These are phyloP conservation scores for Tagetes erecta DNA, from an alignment of 129 eudicot species.

Conservation along the genomic window DNA sequence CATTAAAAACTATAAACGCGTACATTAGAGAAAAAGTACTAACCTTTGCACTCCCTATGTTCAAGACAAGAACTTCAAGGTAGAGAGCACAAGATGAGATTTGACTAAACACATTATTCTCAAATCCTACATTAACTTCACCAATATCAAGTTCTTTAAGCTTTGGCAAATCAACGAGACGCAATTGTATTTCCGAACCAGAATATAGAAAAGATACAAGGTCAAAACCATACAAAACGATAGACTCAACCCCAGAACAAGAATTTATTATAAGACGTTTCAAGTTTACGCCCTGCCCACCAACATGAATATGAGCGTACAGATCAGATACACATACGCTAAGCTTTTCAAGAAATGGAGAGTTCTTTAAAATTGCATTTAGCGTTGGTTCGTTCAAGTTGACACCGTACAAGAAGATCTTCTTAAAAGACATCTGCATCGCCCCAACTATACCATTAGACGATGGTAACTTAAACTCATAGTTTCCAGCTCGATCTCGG, in stretches of 20 bases:
- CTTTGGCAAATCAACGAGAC: conserved; percentile 39
- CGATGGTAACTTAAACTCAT: background rate
- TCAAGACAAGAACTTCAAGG: conserved; percentile 32
- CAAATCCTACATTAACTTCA: conserved; percentile 25
- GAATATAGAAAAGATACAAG: conserved; percentile 36
- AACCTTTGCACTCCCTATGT: background rate
- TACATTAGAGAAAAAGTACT: background rate
- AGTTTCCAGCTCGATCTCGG: background rate
- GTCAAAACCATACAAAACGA: conserved; percentile 30
- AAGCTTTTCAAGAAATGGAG: conserved; percentile 32
- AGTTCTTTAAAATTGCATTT: conserved; percentile 13
- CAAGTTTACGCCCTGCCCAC: conserved; percentile 24
- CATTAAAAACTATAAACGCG: background rate
- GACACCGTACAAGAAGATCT: conserved; percentile 38
- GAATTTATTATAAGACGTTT: conserved; percentile 32
- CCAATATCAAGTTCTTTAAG: conserved; percentile 37
- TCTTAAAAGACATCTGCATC: conserved; percentile 19
- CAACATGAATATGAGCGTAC: conserved; percentile 26
- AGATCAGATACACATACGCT: conserved; percentile 17
- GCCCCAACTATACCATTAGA: background rate
- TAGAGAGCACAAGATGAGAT: conserved; percentile 34
- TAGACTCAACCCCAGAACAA: conserved; percentile 27
- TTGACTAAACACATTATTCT: conserved; percentile 37
- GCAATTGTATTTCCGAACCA: conserved; percentile 31
- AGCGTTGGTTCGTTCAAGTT: conserved; percentile 35